Evolutionary conservation across 2,329 filamentous ascomycete genomes (phyloP).

Genomic region (Diplodia corticola): DNA sequence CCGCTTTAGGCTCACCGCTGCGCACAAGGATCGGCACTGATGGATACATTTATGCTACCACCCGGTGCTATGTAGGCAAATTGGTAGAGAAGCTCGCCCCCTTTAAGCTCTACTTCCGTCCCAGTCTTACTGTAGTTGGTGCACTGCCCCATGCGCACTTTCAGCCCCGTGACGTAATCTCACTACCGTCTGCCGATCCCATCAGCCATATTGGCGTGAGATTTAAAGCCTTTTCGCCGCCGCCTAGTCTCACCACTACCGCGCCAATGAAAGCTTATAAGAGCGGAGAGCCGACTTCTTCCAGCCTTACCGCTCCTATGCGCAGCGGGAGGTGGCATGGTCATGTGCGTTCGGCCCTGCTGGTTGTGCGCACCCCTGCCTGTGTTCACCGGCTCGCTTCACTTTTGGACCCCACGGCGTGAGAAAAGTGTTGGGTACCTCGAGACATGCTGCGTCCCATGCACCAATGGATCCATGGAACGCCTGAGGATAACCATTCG

Average conservation of each 20-base stretch:
- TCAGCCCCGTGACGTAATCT: neutral
- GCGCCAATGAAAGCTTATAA: neutral
- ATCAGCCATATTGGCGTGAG: too few relatives aligned
- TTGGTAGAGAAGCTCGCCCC: neutral
- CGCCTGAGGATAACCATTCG: too few relatives aligned
- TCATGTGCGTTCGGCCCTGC: too few relatives aligned
- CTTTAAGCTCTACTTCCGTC: neutral
- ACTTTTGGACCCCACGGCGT: too few relatives aligned
- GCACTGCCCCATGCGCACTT: neutral
- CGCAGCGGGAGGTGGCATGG: too few relatives aligned
- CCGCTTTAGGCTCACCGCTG: neutral
- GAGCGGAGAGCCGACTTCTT: too few relatives aligned
- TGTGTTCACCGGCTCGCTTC: too few relatives aligned
- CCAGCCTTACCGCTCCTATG: too few relatives aligned
- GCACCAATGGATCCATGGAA: too few relatives aligned
- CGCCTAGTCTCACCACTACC: neutral
- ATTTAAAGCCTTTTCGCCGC: neutral
- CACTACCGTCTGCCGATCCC: neutral
- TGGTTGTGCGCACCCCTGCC: too few relatives aligned
- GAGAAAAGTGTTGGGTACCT: too few relatives aligned
- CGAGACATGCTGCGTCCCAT: too few relatives aligned
- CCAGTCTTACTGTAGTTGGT: neutral
- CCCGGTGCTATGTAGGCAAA: neutral
- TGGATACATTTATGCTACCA: neutral
- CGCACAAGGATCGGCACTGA: neutral